phyloP scores from a whole-genome alignment of 1,139 yeast genomes.

The Debaryomycetaceae sp. region DNA sequence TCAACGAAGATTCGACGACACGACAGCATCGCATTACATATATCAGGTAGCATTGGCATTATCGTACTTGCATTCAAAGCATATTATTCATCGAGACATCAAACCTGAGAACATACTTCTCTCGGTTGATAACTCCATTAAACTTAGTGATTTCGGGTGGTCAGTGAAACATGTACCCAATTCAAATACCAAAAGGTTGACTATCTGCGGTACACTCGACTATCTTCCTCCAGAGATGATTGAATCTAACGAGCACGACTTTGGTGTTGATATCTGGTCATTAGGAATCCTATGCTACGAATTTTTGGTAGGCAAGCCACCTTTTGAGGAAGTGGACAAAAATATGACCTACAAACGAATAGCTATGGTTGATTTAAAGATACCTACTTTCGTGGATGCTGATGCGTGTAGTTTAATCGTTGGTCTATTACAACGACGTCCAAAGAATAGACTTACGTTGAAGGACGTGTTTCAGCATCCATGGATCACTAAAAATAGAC shows the following conservation, averaged over 20 bases:
- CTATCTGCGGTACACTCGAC: constrained; percentile 94
- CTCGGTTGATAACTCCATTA: constrained; percentile 67
- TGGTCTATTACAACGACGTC: constrained; percentile 59
- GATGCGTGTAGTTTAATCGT: constrained; percentile 79
- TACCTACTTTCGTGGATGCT: constrained; percentile 64
- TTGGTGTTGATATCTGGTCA: constrained; percentile 87
- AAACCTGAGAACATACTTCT: constrained; percentile 88
- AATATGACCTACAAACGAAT: constrained; percentile 78
- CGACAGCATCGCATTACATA: constrained; percentile 72
- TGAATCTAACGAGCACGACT: constrained; percentile 75
- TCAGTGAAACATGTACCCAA: constrained; percentile 48
- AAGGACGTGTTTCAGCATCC: constrained; percentile 69
- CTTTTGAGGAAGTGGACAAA: constrained; percentile 79
- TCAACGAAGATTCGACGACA: constrained; percentile 65
- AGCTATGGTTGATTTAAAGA: constrained; percentile 66
- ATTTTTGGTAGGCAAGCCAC: constrained; percentile 82
- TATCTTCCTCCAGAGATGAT: constrained; percentile 96
- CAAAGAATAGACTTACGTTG: constrained; percentile 60
- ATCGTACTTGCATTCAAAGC: constrained; percentile 68
- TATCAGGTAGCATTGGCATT: constrained; percentile 82
- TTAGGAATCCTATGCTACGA: constrained; percentile 86
- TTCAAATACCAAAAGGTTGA: constrained; percentile 57
- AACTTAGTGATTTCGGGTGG: constrained; percentile 96
- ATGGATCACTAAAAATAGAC: constrained; percentile 70
- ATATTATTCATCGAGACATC: constrained; percentile 85